Conservation (phyloP, 2,329 filamentous ascomycete genomes). For the Domatiomyces catenatus region DNA sequence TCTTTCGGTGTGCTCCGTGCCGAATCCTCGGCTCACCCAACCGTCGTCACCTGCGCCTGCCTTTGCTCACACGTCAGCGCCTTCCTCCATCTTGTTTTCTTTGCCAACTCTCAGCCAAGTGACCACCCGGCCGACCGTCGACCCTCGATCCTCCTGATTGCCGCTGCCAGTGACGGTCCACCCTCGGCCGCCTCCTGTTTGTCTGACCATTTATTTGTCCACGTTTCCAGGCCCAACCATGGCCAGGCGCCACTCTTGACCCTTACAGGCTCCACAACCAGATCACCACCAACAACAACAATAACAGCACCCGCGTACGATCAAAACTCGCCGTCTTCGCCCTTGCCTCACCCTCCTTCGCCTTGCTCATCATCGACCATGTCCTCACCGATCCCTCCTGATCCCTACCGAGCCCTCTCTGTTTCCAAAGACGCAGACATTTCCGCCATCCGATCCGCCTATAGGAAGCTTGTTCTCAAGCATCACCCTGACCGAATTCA, state of each 20-base stretch:
- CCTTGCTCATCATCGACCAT: background rate
- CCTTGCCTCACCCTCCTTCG: background rate
- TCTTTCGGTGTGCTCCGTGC: background rate
- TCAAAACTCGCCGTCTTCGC: background rate
- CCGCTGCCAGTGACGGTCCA: background rate
- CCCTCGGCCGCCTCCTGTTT: background rate
- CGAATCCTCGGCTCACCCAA: background rate
- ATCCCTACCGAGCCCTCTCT: constrained; percentile 68
- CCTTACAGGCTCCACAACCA: background rate
- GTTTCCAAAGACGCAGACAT: constrained; percentile 56
- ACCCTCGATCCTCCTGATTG: background rate
- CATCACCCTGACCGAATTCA: constrained; percentile 87
- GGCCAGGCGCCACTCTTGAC: background rate
- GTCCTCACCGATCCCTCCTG: constrained; percentile 26
- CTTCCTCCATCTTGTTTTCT: background rate
- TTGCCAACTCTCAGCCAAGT: background rate
- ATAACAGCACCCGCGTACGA: background rate
- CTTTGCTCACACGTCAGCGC: background rate
- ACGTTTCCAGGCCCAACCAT: background rate
- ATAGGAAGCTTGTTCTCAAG: constrained; percentile 74
- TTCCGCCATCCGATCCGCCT: constrained; percentile 58
- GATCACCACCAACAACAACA: background rate
- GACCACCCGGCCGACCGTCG: background rate
- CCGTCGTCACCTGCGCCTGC: background rate
- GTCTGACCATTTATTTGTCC: background rate